phyloP scores from a whole-genome alignment of 805 yeast genomes.

The Yarrowia keelungensis region DNA sequence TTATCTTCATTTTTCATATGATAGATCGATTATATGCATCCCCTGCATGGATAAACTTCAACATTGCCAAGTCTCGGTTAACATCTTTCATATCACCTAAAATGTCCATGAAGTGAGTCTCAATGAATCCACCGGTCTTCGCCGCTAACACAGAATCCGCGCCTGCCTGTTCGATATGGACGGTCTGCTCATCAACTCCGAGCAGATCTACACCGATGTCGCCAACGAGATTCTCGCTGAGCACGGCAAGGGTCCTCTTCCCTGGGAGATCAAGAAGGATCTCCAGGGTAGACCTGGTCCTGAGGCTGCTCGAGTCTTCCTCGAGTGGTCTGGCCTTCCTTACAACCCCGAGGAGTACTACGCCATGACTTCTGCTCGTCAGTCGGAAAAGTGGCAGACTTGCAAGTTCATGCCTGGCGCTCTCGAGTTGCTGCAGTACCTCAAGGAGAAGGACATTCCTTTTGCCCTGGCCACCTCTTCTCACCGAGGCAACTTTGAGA shows the following conservation, averaged over 20 bases:
- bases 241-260: conserved; percentile 75
- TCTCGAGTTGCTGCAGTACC: conserved; percentile 62
- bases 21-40: conserved; percentile 4
- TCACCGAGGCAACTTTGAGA: conserved; percentile 61
- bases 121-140: not conserved
- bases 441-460: conserved; percentile 66
- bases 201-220: conserved; percentile 85
- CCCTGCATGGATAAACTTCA: conserved; percentile 34
- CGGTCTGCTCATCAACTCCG: conserved; percentile 90
- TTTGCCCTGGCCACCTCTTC: conserved; percentile 93
- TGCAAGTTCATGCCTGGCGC: conserved; percentile 86
- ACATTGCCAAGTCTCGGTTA: conserved; percentile 11
- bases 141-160: conserved; percentile 49
- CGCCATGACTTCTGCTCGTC: conserved; percentile 60
- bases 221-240: conserved; percentile 68
- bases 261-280: conserved; percentile 89
- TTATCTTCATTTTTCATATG: too few relatives aligned
- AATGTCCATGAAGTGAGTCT: conserved; percentile 6
- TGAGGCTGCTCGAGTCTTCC: conserved; percentile 67
- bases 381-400: conserved; percentile 64
- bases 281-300: conserved; percentile 93
- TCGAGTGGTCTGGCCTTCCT: conserved; percentile 73
- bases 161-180: conserved; percentile 91
- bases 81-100: conserved; percentile 10
- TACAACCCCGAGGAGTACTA: conserved; percentile 70